A percentile compares a stretch with the other conserved stretches of the same genome.
Evolutionary conservation across 345 rosid species (phyloP).

Genomic region (Turritis glabra): DNA sequence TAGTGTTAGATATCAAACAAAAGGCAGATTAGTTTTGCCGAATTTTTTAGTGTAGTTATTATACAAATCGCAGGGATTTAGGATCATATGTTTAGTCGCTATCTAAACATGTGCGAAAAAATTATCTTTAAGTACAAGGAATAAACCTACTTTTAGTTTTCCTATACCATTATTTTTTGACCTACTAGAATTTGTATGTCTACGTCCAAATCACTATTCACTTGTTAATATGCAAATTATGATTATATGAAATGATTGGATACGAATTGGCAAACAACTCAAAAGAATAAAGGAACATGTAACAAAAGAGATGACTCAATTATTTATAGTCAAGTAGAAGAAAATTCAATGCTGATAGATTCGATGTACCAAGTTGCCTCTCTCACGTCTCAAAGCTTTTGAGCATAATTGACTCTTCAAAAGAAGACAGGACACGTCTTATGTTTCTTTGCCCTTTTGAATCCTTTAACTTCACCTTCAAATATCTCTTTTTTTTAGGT

Average conservation of each 20-base stretch:
- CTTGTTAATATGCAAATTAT: slow-evolving; percentile 4
- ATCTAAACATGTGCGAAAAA: background rate
- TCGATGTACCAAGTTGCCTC: slow-evolving; percentile 24
- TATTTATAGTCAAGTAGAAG: slow-evolving; percentile 3
- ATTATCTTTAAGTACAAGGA: background rate
- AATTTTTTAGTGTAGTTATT: no score
- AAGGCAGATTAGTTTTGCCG: background rate
- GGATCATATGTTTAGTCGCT: background rate
- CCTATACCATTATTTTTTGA: background rate
- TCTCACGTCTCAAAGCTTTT: background rate
- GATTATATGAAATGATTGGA: background rate
- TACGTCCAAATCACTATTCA: background rate
- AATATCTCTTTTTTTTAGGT: background rate
- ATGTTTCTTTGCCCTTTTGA: slow-evolving; percentile 25
- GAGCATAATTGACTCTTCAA: slow-evolving; percentile 36
- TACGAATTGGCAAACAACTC: slow-evolving; percentile 14
- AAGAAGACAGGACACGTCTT: slow-evolving; percentile 27
- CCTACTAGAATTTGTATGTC: background rate
- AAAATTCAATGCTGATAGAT: slow-evolving; percentile 20
- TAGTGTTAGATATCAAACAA: background rate
- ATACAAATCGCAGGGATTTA: background rate
- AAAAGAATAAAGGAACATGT: slow-evolving; percentile 22
- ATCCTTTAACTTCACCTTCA: background rate
- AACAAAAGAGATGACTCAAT: slow-evolving; percentile 1
- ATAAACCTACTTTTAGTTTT: background rate